Evolutionary conservation across 2,329 filamentous ascomycete species (phyloP).

Genomic region (Tympanopsis confertula): DNA sequence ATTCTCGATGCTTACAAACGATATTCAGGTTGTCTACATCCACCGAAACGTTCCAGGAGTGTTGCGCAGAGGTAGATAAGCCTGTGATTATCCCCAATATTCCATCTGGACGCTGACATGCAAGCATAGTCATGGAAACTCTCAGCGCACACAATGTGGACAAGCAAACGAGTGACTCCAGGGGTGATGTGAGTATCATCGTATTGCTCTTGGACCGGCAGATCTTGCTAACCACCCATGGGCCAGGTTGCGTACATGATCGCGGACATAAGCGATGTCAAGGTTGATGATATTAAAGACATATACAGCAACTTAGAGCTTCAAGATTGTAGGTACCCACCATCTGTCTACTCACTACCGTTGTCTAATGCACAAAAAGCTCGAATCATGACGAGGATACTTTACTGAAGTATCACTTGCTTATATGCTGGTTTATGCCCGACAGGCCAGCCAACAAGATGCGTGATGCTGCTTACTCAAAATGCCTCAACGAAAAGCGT

Average conservation of each 20-base stretch:
- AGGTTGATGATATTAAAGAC: conserved; percentile 69
- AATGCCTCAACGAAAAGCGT: no score
- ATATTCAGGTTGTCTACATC: conserved; percentile 71
- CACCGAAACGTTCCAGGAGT: conserved; percentile 96
- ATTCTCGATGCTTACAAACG: neutral
- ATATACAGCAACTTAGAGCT: conserved; percentile 74
- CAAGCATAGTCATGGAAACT: conserved; percentile 70
- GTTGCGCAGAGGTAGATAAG: conserved; percentile 59
- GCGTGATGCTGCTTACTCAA: no score
- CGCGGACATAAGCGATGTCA: conserved; percentile 89
- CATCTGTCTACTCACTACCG: neutral
- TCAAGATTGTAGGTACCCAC: conserved; percentile 51
- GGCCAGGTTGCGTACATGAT: conserved; percentile 77
- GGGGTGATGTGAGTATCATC: conserved; percentile 57
- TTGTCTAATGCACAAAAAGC: neutral
- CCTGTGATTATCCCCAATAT: conserved; percentile 1
- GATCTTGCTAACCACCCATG: conserved; percentile 2
- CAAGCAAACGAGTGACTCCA: conserved; percentile 95
- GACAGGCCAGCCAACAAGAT: no score
- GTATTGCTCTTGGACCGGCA: neutral
- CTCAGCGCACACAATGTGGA: conserved; percentile 93
- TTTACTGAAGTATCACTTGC: neutral
- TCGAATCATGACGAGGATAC: neutral
- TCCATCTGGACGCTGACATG: conserved; percentile 1
- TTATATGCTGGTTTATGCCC: no score